Percentiles rank a stretch among this genome's conserved stretches.
Conservation (phyloP, 495 filamentous ascomycete species). For the Aspergillus asperescens region DNA sequence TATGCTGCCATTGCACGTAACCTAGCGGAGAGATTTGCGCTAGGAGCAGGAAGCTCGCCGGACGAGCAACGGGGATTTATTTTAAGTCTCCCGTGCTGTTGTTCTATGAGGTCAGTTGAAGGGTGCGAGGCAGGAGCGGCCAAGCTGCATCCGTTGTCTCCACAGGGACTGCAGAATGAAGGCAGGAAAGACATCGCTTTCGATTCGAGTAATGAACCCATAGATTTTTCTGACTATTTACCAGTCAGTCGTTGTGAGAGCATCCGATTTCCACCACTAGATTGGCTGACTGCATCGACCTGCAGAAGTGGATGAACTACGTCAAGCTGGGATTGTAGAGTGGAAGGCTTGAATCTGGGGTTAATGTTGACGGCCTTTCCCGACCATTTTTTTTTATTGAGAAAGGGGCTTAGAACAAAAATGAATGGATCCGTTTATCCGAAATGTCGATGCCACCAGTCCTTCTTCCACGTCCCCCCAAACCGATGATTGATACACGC, state of each 20-base stretch:
- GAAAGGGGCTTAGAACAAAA: too few species aligned
- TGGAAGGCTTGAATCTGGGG: too few species aligned
- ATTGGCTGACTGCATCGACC: too few species aligned
- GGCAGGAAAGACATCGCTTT: not conserved
- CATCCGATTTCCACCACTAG: too few species aligned
- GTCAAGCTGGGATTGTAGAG: not conserved
- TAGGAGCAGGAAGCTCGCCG: not conserved
- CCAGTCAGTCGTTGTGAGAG: too few species aligned
- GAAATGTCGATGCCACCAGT: conserved; percentile 24
- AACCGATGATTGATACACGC: conserved; percentile 44
- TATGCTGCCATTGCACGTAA: conserved; percentile 6
- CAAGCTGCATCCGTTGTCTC: not conserved
- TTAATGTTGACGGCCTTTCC: too few species aligned
- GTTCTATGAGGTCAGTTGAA: not conserved
- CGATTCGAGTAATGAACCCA: too few species aligned
- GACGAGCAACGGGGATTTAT: not conserved
- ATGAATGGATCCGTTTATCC: too few species aligned
- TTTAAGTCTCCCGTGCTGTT: too few species aligned
- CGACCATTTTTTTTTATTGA: too few species aligned
- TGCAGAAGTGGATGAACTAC: not conserved
- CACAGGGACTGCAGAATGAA: not conserved
- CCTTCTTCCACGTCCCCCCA: conserved; percentile 38
- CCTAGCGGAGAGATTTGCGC: not conserved
- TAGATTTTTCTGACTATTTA: too few species aligned
- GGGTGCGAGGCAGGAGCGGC: not conserved